These are phyloP conservation scores for Coemansia sp. DNA, from an alignment of 371 early-diverging fungal species.

Conservation along the genomic window DNA sequence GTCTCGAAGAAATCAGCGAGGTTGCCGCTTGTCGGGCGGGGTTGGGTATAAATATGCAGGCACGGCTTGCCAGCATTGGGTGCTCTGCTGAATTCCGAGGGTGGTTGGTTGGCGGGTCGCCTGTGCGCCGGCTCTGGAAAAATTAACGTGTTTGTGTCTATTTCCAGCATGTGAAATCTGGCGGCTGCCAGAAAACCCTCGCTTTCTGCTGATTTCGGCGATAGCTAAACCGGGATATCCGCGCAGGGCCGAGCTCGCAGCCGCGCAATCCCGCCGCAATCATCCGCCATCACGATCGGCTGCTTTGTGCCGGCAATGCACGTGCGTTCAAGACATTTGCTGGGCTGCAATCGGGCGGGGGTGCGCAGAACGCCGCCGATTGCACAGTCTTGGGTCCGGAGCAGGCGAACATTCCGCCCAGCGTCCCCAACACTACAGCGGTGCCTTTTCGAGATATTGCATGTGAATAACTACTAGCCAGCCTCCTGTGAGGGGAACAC, in stretches of 20 bases:
- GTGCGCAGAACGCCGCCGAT: no score
- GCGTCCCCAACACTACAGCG: no score
- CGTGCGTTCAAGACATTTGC: not conserved
- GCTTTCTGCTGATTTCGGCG: not conserved
- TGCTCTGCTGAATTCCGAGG: not conserved
- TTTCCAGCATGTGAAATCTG: constrained; percentile 2
- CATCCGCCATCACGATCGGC: not conserved
- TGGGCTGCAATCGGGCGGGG: not conserved
- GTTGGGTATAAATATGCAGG: constrained; percentile 1
- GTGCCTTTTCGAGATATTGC: no score
- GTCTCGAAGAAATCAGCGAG: no score
- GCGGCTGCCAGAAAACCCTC: not conserved
- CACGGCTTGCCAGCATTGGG: not conserved
- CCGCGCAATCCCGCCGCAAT: not conserved
- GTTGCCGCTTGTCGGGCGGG: no score
- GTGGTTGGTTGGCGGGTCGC: not conserved
- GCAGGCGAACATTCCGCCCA: no score
- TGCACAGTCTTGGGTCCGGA: no score
- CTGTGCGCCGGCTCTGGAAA: not conserved
- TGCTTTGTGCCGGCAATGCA: not conserved
- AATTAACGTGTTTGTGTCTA: not conserved
- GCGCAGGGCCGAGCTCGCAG: not conserved
- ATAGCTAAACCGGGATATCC: not conserved
- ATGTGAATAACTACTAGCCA: no score
- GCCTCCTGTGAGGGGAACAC: no score